Evolutionary conservation across 2,329 filamentous ascomycete genomes (phyloP).

Genomic region (Colletotrichum orbiculare): DNA sequence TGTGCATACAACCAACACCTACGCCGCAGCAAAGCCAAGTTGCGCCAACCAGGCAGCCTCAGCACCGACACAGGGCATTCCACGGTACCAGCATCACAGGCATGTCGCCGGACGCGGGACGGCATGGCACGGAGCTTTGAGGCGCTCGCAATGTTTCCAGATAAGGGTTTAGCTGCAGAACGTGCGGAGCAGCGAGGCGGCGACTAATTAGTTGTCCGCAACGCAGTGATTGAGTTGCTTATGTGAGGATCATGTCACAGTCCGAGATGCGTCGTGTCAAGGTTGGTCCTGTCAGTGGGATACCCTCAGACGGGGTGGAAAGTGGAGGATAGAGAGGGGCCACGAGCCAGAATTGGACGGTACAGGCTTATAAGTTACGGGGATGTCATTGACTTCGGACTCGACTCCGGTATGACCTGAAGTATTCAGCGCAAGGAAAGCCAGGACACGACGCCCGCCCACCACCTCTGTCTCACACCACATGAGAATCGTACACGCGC

Average conservation of each 20-base stretch:
- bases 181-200: slow-evolving; percentile 30
- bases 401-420: slow-evolving; percentile 38
- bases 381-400: slow-evolving; percentile 41
- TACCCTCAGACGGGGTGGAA: slow-evolving; percentile 30
- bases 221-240: slow-evolving; percentile 31
- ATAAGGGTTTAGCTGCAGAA: slow-evolving; percentile 31
- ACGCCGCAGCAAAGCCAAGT: too few species aligned
- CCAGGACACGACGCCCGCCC: slow-evolving; percentile 6
- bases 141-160: slow-evolving; percentile 35
- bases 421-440: slow-evolving; percentile 22
- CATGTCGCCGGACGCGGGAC: slow-evolving; percentile 1
- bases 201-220: slow-evolving; percentile 15
- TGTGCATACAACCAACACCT: too few species aligned
- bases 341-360: too few species aligned
- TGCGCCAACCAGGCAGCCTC: too few species aligned
- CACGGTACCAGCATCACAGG: not conserved
- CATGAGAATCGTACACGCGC: not conserved
- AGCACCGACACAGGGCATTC: slow-evolving; percentile 2
- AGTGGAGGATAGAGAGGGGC: slow-evolving; percentile 38
- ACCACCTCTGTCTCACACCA: not conserved
- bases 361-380: not conserved
- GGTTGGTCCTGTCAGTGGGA: slow-evolving; percentile 32
- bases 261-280: slow-evolving; percentile 24
- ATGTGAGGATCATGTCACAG: slow-evolving; percentile 35
- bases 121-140: slow-evolving; percentile 23